Base-by-base conservation (phyloP, 768 basidiomycete genomes). In the Pleurotus eryngii region DNA sequence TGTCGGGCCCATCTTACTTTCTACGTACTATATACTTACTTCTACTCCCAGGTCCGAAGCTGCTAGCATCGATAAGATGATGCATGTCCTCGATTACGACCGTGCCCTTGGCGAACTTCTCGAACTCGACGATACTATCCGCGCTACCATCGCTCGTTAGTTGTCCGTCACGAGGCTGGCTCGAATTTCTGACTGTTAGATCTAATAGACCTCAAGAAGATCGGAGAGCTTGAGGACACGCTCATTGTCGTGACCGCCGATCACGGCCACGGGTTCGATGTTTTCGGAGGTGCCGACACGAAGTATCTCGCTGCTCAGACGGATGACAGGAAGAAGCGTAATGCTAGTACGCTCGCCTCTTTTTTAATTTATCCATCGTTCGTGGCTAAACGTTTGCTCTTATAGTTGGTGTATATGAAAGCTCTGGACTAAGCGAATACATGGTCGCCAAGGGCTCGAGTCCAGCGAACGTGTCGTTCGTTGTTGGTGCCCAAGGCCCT, bases 41-140 rank as follows among this genome's bases (percentile, higher is more conserved):
- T 9, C 24, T 15, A 22, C 56, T 45, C 43, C 35, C 43, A 69
- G 70, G 68, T 73, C 75, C 17, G 76, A 78, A 61, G 77, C 75
- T 60, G 76, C 77, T 11, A 75, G 71, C 49, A 78, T 76, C 42
- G 76, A 78, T 57, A 78, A 78, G 75, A 76, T 76, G 76, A 78
- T 78, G 77, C 77, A 78, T 48, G 74, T 69, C 27, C 69, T 78
- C 43, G 77, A 78, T 49, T 78, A 78, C 58, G 76, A 76, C 49
- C 75, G 77, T 58, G 77, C 76, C 12, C 71, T 78, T 18, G 77
- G 77, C 38, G 77, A 78, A 40, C 68, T 78, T 5, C 64, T 78
- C 26, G 76, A 78, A 59, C 68, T 78, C 27, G 77, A 78, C 50
- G 76, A 78, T 55, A 77, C 77, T 6, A 68, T 78, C 59, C 72